A percentile compares a stretch with the other conserved stretches of the same genome.
phyloP scores from a whole-genome alignment of 1,284 basidiomycete species.

The Irpex sp. region DNA sequence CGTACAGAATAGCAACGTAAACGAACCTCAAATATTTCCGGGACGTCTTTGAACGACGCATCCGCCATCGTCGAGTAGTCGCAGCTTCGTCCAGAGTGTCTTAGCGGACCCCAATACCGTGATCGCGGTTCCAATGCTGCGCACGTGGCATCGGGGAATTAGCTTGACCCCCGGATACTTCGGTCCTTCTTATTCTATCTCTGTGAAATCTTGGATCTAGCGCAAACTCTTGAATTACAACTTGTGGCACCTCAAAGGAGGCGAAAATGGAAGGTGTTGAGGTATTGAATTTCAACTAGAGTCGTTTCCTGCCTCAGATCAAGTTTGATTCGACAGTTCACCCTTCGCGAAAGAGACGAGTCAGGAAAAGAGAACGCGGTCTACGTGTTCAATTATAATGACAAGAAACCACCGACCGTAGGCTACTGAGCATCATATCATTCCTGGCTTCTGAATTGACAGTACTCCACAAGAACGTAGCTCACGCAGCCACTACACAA shows the following conservation, averaged over 20 bases:
- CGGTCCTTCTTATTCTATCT: background rate
- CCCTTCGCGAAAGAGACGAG: background rate
- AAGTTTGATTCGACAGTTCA: background rate
- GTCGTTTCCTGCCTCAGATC: background rate
- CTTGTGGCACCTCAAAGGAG: background rate
- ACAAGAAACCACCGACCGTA: background rate
- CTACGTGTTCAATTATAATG: background rate
- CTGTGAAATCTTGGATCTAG: no score
- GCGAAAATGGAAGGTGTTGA: background rate
- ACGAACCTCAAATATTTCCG: constrained; percentile 66
- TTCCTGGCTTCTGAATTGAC: background rate
- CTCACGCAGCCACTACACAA: background rate
- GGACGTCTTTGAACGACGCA: constrained; percentile 50
- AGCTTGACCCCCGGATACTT: constrained; percentile 2
- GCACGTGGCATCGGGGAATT: constrained; percentile 3
- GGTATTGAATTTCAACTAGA: background rate
- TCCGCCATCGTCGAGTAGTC: constrained; percentile 31
- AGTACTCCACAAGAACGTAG: background rate
- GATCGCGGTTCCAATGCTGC: constrained; percentile 8
- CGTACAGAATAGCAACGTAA: background rate
- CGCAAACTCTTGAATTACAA: background rate
- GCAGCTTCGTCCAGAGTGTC: constrained; percentile 4
- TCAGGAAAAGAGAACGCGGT: background rate
- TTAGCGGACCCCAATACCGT: constrained; percentile 4
- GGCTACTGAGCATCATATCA: background rate